Base-by-base conservation (phyloP, 192 early-diverging fungal genomes). In the Coemansia sp. region DNA sequence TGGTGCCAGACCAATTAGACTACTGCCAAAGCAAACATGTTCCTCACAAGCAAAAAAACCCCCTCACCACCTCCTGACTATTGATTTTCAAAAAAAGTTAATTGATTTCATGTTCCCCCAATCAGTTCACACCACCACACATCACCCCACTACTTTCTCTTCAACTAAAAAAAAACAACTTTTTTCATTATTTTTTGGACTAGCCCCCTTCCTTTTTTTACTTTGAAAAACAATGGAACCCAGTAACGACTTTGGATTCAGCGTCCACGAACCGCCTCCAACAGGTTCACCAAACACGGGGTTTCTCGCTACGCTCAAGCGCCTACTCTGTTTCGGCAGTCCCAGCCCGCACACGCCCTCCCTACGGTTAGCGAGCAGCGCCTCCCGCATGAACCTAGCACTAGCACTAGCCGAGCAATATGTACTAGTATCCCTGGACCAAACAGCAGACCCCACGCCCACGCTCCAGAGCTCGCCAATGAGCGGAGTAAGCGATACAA, bases 331-430 rank as follows among this genome's bases (percentile, higher is more conserved):
- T 9, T 58, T 58, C 33, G 56, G 56, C 36, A 28, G 10, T 18
- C n/a, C 23, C 16, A 18, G 33, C 50, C 34, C 11, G n/a, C 50
- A 28, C 18, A 10, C n/a, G 5, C 34, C 56, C 14, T 26, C 62
- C 7, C 43, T 21, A 33, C 40, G 14, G n/a, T 56, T 38, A 0
- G 59, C 16, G 0, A 74, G 66, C 66, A 63, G 62, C n/a, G 28
- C 24, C 1, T 64, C 40, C 13, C 69, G 69, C 14, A 72, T 78
- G 76, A 48, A 61, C 20, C 31, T 73, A 43, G 76, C 76, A 2
- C 35, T 78, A 38, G 76, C 76, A 3, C 65, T 78, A 24, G 76
- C 76, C 5, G 63, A 69, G 43, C 76, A 78, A 64, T 78, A 78
- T 51, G 67, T 78, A 13, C 28, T 70, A 5, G 62, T 71, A 18